These are phyloP conservation scores for Viridothelium virens DNA, from an alignment of 495 filamentous ascomycete species.

Conservation along the genomic window DNA sequence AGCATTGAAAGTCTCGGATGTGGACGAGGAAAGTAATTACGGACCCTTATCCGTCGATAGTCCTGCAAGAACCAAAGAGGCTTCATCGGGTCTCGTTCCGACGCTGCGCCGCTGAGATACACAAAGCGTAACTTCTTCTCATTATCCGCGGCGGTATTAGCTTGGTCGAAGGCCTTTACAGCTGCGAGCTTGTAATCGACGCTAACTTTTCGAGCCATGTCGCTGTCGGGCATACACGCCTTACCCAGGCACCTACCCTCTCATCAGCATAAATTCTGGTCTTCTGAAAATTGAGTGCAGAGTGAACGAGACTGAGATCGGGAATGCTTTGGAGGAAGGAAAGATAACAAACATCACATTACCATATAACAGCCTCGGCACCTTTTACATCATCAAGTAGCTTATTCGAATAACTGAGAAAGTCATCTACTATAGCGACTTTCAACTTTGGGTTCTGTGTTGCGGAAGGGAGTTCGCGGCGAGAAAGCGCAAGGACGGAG, in stretches of 20 bases:
- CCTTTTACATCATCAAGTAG: constrained; percentile 39
- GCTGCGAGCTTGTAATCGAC: constrained; percentile 42
- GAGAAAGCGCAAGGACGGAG: constrained; percentile 43
- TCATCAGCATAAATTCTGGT: neutral
- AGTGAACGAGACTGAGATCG: neutral
- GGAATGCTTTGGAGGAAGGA: neutral
- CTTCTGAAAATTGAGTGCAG: too few species aligned
- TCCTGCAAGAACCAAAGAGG: constrained; percentile 38
- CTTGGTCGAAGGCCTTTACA: constrained; percentile 36
- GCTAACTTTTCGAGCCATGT: constrained; percentile 30
- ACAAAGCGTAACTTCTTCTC: constrained; percentile 44
- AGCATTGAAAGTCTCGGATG: neutral
- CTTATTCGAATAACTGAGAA: constrained; percentile 36
- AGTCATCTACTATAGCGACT: constrained; percentile 42
- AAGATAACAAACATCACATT: constrained; percentile 8
- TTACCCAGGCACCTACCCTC: constrained; percentile 15
- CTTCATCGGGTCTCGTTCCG: constrained; percentile 43
- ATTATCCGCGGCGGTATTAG: constrained; percentile 11
- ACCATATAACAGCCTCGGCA: constrained; percentile 50
- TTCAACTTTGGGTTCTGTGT: constrained; percentile 37
- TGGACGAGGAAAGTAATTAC: constrained; percentile 11
- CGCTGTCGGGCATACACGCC: constrained; percentile 18
- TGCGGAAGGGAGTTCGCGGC: constrained; percentile 34
- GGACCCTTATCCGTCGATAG: constrained; percentile 42
- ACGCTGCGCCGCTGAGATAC: constrained; percentile 42